Evolutionary conservation across 1,284 basidiomycete species (phyloP), one percentile per base, ranked within the genome.

Genomic region (Chalciporus piperatoides): DNA sequence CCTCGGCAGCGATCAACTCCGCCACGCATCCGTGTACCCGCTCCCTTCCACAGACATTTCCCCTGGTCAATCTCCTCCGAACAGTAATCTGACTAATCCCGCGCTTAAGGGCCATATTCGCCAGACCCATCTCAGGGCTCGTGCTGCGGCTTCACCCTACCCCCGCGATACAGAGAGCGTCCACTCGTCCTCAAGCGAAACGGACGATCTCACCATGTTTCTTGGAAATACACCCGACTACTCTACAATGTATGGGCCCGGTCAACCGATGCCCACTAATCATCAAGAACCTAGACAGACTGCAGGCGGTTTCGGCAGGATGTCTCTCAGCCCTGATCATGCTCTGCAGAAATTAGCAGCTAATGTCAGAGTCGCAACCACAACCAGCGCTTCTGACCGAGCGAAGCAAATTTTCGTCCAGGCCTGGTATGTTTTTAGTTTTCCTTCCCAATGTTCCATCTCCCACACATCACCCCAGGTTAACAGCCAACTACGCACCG

Each of bases 391-490:
- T 41, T 91, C 89, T 10, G 89, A 92, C 68, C 74, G 90, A 61
- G 89, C 89, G 43, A 91, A 92, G 63, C 89, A 92, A 72, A 91
- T 92, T 60, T 92, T 92, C 63, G 89, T 92, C 24, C 90, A 92
- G 68, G 88, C 89, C 52, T 92, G 89, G 89, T 90, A 53, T 60
- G 81, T 73, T 48, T 38, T 43, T 55, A 1, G 33, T 0, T 46
- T 52, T 50, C 42, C 56, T 35, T 49, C 51, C 40, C 44, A 9
- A 44, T 52, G 15, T 44, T 50, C 32, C 44, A 17, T 41, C 60
- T 51, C 51, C 64, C 49, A 63, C 58, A 44, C 44, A 44, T 51
- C 56, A 35, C 25, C 35, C 48, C 64, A 92, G 89, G 89, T 72
- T 93, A 53, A 88, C 82, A 27, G 86, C 86, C 33, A 91, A 91